Evolutionary conservation across 225 moss, liverwort and hornwort genomes (phyloP).

Genomic region (Rhytidiadelphus loreus): DNA sequence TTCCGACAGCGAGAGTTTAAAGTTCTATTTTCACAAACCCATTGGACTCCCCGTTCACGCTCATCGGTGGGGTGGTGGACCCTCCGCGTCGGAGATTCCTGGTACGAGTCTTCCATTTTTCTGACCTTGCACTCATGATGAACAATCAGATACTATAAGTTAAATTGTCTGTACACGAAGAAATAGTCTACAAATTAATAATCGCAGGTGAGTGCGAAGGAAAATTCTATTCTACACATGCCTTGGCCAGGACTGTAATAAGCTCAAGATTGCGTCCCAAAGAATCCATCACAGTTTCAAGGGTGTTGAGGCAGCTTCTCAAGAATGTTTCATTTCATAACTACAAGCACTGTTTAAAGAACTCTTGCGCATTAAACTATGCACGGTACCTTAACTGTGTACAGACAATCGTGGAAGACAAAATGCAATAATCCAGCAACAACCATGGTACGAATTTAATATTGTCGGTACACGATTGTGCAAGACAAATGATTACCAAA

Average conservation of each 20-base stretch:
- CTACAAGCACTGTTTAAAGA: not conserved
- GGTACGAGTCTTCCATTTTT: not conserved
- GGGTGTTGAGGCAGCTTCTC: not conserved
- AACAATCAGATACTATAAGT: not conserved
- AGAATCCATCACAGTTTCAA: not conserved
- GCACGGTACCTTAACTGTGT: not conserved
- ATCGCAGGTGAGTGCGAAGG: not conserved
- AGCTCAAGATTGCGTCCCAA: not conserved
- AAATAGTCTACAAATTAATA: not conserved
- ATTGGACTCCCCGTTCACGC: not conserved
- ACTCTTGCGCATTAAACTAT: not conserved
- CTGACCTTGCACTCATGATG: not conserved
- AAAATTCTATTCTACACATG: not conserved
- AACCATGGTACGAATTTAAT: not conserved
- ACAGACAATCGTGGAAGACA: not conserved
- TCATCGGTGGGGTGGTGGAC: not conserved
- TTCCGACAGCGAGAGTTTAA: too few relatives aligned
- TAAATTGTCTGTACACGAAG: not conserved
- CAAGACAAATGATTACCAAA: not conserved
- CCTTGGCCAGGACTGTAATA: not conserved
- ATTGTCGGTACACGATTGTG: not conserved
- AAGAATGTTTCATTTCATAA: not conserved
- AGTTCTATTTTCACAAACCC: not conserved
- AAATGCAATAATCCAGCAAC: not conserved
- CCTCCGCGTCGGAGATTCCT: not conserved